These are phyloP conservation scores for Dovyalis caffra DNA, from an alignment of 345 rosid genomes.

Conservation along the genomic window DNA sequence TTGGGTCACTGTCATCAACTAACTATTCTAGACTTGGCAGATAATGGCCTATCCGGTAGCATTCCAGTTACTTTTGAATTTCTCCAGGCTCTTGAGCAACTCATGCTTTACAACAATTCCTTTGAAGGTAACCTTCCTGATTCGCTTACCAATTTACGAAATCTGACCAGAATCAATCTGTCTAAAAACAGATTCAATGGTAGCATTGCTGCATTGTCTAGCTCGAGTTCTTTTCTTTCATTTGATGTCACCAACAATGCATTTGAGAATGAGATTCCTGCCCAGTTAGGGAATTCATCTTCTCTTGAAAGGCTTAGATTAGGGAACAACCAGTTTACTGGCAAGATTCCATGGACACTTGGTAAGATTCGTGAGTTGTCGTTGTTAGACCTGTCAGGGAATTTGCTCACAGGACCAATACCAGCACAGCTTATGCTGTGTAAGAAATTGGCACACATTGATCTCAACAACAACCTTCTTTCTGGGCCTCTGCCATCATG, in stretches of 20 bases:
- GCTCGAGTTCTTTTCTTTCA: conserved; percentile 67
- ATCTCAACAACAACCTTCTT: conserved; percentile 75
- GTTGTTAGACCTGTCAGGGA: conserved; percentile 68
- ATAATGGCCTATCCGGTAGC: conserved; percentile 63
- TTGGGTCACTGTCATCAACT: conserved; percentile 75
- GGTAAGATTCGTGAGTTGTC: conserved; percentile 67
- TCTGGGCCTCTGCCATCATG: conserved; percentile 70
- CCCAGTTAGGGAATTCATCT: conserved; percentile 69
- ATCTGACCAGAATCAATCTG: conserved; percentile 84
- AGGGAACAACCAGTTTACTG: conserved; percentile 70
- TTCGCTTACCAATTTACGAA: conserved; percentile 50
- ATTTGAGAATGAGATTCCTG: conserved; percentile 67
- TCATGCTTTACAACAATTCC: conserved; percentile 94
- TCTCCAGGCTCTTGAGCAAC: conserved; percentile 55
- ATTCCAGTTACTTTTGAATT: conserved; percentile 59
- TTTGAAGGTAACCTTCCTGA: conserved; percentile 70
- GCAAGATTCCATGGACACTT: conserved; percentile 74
- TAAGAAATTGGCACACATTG: conserved; percentile 73
- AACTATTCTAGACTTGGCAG: conserved; percentile 80
- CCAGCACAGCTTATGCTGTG: conserved; percentile 67
- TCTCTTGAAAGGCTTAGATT: conserved; percentile 77
- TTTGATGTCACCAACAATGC: conserved; percentile 76
- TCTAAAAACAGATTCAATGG: conserved; percentile 73
- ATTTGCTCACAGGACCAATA: conserved; percentile 64
- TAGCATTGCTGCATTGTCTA: conserved; percentile 56